Conservation (phyloP, 164 flowering plant genomes). For the Warburgia ugandensis region DNA sequence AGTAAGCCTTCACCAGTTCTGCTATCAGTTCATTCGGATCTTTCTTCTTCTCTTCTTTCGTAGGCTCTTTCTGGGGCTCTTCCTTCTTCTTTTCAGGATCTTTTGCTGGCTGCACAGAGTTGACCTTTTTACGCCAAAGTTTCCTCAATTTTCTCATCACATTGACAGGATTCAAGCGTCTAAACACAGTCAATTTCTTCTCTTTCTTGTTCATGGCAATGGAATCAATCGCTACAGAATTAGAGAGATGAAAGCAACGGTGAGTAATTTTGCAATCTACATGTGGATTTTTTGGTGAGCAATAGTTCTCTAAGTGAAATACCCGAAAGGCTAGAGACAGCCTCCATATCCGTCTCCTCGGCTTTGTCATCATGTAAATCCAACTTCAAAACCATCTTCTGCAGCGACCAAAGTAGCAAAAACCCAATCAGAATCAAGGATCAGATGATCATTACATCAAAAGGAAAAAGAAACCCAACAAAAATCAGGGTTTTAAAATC, state of each 20-base stretch:
- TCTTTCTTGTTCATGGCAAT: slow-evolving; percentile 77
- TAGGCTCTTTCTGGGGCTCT: slow-evolving; percentile 21
- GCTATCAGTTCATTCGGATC: slow-evolving; percentile 28
- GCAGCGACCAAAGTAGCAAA: slow-evolving; percentile 16
- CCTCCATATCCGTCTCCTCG: slow-evolving; percentile 70
- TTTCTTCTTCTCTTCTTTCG: slow-evolving; percentile 20
- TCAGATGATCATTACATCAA: too few species aligned
- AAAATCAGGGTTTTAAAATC: too few species aligned
- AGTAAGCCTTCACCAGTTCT: slow-evolving; percentile 45
- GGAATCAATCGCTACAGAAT: slow-evolving; percentile 60
- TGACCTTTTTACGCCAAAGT: slow-evolving; percentile 49
- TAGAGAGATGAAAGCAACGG: neutral
- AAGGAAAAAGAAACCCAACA: too few species aligned
- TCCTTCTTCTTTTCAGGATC: slow-evolving; percentile 68
- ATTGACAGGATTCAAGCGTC: slow-evolving; percentile 56
- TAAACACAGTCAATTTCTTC: slow-evolving; percentile 58
- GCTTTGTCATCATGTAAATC: slow-evolving; percentile 63
- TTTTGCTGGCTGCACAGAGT: slow-evolving; percentile 65
- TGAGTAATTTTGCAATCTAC: neutral
- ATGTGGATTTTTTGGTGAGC: neutral
- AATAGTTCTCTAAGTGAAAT: slow-evolving; percentile 1
- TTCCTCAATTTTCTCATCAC: slow-evolving; percentile 66
- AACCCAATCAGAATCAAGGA: too few species aligned
- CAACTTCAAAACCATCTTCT: slow-evolving; percentile 71
- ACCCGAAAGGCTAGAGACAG: slow-evolving; percentile 68